Evolutionary conservation across 2,329 filamentous ascomycete genomes (phyloP).

Genomic region (Polytolypa hystricis): DNA sequence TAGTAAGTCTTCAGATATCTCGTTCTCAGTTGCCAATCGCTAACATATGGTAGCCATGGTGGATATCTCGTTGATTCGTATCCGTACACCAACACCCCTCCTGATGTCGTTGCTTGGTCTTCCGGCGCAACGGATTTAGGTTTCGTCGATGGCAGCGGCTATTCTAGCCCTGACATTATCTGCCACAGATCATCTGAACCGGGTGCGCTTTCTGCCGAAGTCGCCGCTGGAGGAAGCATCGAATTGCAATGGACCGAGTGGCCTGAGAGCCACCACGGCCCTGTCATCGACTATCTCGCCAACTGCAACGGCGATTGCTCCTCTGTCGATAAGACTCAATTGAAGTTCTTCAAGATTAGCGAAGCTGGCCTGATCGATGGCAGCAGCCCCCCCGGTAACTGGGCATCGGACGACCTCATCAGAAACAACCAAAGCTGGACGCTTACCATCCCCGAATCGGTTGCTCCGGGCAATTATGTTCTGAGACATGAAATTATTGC

Average conservation of each 20-base stretch:
- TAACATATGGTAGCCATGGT: constrained; percentile 22
- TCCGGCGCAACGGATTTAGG: constrained; percentile 42
- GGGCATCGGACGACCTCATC: constrained; percentile 46
- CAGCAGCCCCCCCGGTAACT: constrained; percentile 33
- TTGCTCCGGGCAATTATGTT: constrained; percentile 43
- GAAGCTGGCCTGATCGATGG: constrained; percentile 42
- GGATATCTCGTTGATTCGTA: constrained; percentile 32
- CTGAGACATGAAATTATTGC: constrained; percentile 47
- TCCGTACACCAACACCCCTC: constrained; percentile 24
- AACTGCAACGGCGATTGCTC: constrained; percentile 49
- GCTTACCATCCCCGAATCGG: constrained; percentile 36
- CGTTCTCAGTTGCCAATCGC: neutral
- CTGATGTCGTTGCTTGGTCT: constrained; percentile 44
- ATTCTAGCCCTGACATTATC: constrained; percentile 44
- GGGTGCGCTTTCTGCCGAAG: constrained; percentile 37
- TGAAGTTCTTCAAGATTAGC: constrained; percentile 56
- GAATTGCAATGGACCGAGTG: constrained; percentile 53
- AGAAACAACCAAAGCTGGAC: constrained; percentile 41
- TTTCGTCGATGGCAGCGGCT: constrained; percentile 39
- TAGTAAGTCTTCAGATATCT: constrained; percentile 16
- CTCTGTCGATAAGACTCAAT: constrained; percentile 39
- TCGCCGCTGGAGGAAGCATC: constrained; percentile 49
- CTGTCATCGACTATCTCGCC: constrained; percentile 54
- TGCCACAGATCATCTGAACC: constrained; percentile 46
- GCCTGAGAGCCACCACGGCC: constrained; percentile 54